Evolutionary conservation across 139 green algal genomes (phyloP).

Genomic region (Desmodesmus armatus): DNA sequence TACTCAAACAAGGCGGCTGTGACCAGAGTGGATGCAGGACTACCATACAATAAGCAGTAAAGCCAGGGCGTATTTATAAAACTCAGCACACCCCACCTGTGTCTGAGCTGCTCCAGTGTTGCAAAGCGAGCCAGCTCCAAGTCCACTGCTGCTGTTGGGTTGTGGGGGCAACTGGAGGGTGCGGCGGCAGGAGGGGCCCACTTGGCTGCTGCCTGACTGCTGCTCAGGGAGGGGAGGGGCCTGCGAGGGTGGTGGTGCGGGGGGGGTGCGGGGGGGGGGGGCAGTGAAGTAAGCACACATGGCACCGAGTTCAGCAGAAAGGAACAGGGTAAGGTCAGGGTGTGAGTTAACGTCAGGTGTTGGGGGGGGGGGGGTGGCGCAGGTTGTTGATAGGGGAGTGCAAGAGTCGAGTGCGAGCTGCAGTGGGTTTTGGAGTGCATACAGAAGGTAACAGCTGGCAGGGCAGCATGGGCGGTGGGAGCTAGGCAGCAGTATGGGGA

Average conservation of each 20-base stretch:
- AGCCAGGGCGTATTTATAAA: neutral
- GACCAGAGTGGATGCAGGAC: no score
- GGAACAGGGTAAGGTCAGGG: neutral
- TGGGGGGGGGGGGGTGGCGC: neutral
- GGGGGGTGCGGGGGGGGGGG: neutral
- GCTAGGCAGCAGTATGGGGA: neutral
- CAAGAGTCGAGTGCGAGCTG: neutral
- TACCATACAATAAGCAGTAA: neutral
- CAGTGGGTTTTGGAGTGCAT: neutral
- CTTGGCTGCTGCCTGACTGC: neutral
- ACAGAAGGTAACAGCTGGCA: neutral
- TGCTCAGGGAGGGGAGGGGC: conserved; percentile 12
- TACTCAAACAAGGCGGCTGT: no score
- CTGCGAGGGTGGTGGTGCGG: neutral
- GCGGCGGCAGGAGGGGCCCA: conserved; percentile 14
- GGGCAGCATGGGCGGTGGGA: neutral
- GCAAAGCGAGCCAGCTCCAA: conserved; percentile 31
- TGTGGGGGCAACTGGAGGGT: neutral
- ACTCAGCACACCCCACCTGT: conserved; percentile 21
- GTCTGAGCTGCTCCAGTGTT: conserved; percentile 29
- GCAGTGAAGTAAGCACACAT: neutral
- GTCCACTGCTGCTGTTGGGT: conserved; percentile 38
- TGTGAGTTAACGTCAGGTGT: neutral
- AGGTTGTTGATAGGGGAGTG: neutral
- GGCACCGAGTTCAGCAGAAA: neutral